Evolutionary conservation across 1,139 yeast genomes (phyloP).

Genomic region (Candida freyschussii): DNA sequence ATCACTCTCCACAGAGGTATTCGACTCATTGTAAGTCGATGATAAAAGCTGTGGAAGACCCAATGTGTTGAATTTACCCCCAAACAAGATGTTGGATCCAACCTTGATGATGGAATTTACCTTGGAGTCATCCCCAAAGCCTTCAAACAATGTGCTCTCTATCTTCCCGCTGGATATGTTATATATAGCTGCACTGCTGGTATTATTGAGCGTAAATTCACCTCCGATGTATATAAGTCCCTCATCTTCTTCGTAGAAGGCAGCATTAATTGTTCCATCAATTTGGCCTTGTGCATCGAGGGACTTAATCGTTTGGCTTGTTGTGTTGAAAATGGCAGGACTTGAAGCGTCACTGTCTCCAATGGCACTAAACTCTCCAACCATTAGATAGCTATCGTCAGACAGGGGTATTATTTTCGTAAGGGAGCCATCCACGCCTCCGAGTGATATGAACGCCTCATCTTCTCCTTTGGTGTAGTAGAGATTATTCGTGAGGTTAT

Average conservation of each 20-base stretch:
- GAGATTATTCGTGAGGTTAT: conserved; percentile 18
- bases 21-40: conserved; percentile 29
- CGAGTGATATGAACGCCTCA: conserved; percentile 17
- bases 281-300: conserved; percentile 35
- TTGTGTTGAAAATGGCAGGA: conserved; percentile 52
- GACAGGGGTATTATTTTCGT: conserved; percentile 27
- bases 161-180: conserved; percentile 43
- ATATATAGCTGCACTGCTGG: conserved; percentile 66
- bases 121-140: conserved; percentile 59
- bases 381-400: conserved; percentile 35
- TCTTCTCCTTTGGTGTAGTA: conserved; percentile 23
- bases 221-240: conserved; percentile 78
- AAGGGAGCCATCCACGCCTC: conserved; percentile 23
- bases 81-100: conserved; percentile 58
- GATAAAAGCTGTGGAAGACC: conserved; percentile 33
- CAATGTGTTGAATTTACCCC: conserved; percentile 67
- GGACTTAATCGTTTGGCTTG: conserved; percentile 38
- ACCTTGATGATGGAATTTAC: conserved; percentile 63
- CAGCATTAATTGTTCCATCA: conserved; percentile 49
- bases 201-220: conserved; percentile 48
- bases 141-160: conserved; percentile 60
- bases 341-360: conserved; percentile 37
- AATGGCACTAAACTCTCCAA: conserved; percentile 43
- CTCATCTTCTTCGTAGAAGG: conserved; percentile 43
- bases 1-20: conserved; percentile 45